Evolutionary conservation across 2,329 filamentous ascomycete species (phyloP).

Genomic region (Pseudogymnoascus sp.): DNA sequence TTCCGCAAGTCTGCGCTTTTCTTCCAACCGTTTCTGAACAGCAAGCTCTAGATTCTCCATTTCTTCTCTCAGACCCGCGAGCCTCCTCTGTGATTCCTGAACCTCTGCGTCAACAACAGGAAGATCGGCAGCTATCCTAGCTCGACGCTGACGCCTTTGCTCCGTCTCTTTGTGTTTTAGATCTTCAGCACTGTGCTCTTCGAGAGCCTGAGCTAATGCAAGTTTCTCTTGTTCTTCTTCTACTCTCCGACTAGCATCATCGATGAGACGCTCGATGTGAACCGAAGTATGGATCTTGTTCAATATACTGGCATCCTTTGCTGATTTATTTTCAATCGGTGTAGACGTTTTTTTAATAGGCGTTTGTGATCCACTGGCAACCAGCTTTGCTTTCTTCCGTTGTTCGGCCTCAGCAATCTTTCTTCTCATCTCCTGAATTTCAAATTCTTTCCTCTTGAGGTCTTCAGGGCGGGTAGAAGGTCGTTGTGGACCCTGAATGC

Average conservation of each 20-base stretch:
- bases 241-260: slow-evolving; percentile 18
- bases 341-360: slow-evolving; percentile 19
- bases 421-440: slow-evolving; percentile 51
- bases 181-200: slow-evolving; percentile 21
- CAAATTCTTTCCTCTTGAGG: slow-evolving; percentile 43
- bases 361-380: slow-evolving; percentile 24
- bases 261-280: slow-evolving; percentile 23
- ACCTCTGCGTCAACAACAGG: slow-evolving; percentile 29
- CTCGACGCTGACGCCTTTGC: slow-evolving; percentile 25
- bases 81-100: slow-evolving; percentile 22
- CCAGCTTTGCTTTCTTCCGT: slow-evolving; percentile 23
- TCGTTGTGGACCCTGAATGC: slow-evolving; percentile 17
- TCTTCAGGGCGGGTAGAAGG: slow-evolving; percentile 29
- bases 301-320: slow-evolving; percentile 12
- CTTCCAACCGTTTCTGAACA: slow-evolving; percentile 25
- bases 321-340: slow-evolving; percentile 9
- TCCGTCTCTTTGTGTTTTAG: slow-evolving; percentile 22
- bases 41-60: slow-evolving; percentile 27
- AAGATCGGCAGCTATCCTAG: slow-evolving; percentile 27
- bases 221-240: slow-evolving; percentile 22
- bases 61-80: slow-evolving; percentile 26
- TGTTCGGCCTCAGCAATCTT: slow-evolving; percentile 29
- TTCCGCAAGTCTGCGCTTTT: slow-evolving; percentile 28
- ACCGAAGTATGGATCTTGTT: slow-evolving; percentile 23
- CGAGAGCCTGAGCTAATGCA: slow-evolving; percentile 22